Conservation (phyloP, 2,329 filamentous ascomycete species). For the Venturia carpophila region DNA sequence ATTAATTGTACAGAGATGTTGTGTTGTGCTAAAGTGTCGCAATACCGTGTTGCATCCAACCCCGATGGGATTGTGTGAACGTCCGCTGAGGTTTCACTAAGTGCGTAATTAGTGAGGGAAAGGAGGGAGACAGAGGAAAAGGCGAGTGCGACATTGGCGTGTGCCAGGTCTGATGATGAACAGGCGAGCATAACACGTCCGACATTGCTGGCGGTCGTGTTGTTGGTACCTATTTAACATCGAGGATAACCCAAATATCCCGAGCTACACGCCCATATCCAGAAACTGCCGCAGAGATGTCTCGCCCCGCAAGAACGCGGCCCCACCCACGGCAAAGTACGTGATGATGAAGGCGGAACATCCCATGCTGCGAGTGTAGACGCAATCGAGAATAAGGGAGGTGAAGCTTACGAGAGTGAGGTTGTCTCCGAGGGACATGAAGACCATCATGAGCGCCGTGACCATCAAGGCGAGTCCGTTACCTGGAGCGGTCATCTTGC, state of each 20-base stretch:
- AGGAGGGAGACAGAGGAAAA: background rate
- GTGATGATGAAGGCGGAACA: background rate
- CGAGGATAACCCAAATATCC: background rate
- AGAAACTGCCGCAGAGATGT: slow-evolving; percentile 3
- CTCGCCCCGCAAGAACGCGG: background rate
- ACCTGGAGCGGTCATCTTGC: background rate
- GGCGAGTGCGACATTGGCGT: background rate
- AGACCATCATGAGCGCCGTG: slow-evolving; percentile 1
- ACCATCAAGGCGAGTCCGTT: slow-evolving; percentile 1
- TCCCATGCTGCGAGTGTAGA: background rate
- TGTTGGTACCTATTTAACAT: too few relatives aligned
- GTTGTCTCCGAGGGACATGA: slow-evolving; percentile 4
- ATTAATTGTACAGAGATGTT: background rate
- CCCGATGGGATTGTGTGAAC: background rate
- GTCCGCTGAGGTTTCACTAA: background rate
- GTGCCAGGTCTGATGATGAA: background rate
- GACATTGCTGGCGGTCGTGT: too few relatives aligned
- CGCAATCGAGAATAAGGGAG: background rate
- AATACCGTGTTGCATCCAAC: background rate
- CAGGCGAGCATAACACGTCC: background rate
- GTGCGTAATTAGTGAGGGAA: background rate
- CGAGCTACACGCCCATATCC: background rate
- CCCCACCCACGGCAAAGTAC: background rate
- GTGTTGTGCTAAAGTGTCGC: background rate
- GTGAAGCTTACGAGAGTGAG: slow-evolving; percentile 8